Conservation (phyloP, 768 basidiomycete genomes). For the Calocera cornea region DNA sequence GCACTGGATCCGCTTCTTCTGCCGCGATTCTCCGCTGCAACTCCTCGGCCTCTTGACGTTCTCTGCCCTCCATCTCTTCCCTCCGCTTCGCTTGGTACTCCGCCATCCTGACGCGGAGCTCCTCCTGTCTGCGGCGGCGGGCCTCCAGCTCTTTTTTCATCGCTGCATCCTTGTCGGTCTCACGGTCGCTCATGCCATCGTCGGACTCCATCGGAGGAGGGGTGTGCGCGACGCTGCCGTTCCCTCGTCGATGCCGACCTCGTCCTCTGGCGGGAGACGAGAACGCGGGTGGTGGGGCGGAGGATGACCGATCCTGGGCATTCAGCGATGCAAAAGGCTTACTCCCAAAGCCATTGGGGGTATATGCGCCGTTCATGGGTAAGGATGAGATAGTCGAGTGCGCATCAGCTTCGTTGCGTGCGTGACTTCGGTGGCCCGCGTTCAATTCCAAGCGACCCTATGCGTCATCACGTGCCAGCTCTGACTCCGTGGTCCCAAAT, state of each 20-base stretch:
- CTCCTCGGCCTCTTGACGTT: neutral
- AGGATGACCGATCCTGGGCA: neutral
- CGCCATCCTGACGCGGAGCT: neutral
- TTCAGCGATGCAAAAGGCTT: neutral
- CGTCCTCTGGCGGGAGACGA: neutral
- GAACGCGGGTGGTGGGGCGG: neutral
- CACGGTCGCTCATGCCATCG: neutral
- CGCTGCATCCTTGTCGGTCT: neutral
- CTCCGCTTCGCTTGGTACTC: neutral
- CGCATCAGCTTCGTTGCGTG: too few relatives aligned
- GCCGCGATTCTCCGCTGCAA: neutral
- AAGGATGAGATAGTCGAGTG: too few relatives aligned
- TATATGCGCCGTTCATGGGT: neutral
- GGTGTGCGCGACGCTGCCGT: neutral
- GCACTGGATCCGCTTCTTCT: neutral
- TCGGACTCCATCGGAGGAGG: neutral
- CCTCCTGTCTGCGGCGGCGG: neutral
- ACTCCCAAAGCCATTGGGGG: neutral
- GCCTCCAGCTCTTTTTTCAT: neutral
- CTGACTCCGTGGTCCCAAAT: too few relatives aligned
- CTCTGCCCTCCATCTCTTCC: neutral
- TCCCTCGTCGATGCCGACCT: neutral
- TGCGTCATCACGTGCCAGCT: too few relatives aligned
- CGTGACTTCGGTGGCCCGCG: too few relatives aligned
- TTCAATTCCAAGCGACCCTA: too few relatives aligned